Evolutionary conservation across 805 yeast genomes (phyloP), one percentile per base, ranked within the genome.

Genomic region (Ogataea siamensis): DNA sequence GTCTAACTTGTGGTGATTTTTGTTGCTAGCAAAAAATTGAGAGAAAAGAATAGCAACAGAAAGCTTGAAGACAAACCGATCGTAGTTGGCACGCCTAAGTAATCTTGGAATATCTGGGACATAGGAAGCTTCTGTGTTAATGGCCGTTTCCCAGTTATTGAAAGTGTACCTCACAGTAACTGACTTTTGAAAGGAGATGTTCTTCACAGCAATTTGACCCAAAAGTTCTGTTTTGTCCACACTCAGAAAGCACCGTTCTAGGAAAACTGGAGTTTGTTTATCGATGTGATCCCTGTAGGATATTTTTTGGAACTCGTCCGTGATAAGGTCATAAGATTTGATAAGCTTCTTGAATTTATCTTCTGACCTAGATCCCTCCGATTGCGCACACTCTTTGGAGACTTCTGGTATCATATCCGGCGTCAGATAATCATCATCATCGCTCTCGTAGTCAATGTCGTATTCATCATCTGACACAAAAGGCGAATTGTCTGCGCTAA

Each of bases 191-290:
- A 69, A 89, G 8, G 82, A 69, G 4, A 86, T 37, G 63, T 89
- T 91, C 52, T 77, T 75, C 18, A 85, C 96, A 2, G 91, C 85
- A 31, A 89, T 68, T 37, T 79, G 80, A 2, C 96, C 97, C 34
- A 76, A 57, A 11, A 89, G 63, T 39, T 66, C 67, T 41, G 71
- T 70, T 47, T 74, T 74, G 46, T 82, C 86, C 7, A 71, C 61
- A 24, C 80, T 70, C 18, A 87, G 63, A 48, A 76, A 75, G 4
- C 82, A 58, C 34, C 77, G 65, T 47, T 87, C 95, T 39, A 87
- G 62, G 49, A 79, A 84, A 0, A 86, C 83, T 1, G 66, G 60
- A 7, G 63, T 57, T 10, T 57, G 59, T 10, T 55, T 54, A 43
- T 75, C 69, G 22, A 68, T 66, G 20, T 64, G 63, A 42, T 72